Evolutionary conservation across 148 eudicot species (phyloP), one percentile per base, ranked within the genome.

Genomic region (Rhododendron simsii): DNA sequence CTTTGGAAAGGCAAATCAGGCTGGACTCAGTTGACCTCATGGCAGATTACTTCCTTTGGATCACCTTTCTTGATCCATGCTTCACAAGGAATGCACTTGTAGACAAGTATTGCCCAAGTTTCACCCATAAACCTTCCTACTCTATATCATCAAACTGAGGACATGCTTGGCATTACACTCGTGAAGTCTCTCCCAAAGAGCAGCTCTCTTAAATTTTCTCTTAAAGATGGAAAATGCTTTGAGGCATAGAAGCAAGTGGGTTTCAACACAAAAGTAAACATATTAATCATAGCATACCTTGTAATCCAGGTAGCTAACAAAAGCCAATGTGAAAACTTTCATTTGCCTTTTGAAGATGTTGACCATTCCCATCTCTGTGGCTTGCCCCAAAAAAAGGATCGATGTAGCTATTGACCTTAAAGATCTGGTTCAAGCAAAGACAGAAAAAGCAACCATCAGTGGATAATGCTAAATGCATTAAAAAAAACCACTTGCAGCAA

Each of bases 121-220:
- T 39, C 41, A 39, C 41, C 41, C 41, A 39, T 39, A 39, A 39
- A 39, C 41, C 41, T 39, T 39, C 41, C 41, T 4, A 39, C 41
- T 39, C 41, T 39, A 39, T 84, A 95, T 87, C 88, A 96, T 93
- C 83, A 91, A 88, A 53, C 86, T 90, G 82, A 94, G 95, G 65
- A 96, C 91, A 85, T 98, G 98, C 89, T 90, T 94, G 81, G 99
- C 99, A 90, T 96, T 96, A 84, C 99, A 97, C 87, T 96, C 95
- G 86, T 96, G 99, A 85, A 93, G 95, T 86, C 92, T 93, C 86
- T 94, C 90, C 99, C 99, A 96, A 78, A 96, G 76, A 77, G 92
- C 86, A 84, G 87, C 94, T 90, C 87, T 89, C 85, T 93, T 96
- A 13, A 90, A 81, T 89, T 89, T 93, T 86, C 83, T 92, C 21